Base-by-base conservation (phyloP, 148 eudicot genomes). In the Chenopodium formosanum region DNA sequence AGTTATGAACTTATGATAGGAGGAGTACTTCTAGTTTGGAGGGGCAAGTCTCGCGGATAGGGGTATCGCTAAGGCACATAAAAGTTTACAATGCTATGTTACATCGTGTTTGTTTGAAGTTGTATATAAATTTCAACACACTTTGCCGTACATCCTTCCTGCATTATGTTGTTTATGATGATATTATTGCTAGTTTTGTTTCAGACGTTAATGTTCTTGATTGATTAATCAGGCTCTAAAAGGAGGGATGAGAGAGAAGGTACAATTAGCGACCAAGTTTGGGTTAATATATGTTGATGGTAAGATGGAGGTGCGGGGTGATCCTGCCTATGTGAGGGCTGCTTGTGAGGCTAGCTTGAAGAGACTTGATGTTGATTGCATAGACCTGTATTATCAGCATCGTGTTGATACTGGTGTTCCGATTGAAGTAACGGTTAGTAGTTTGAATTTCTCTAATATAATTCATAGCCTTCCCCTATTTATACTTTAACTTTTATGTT, bases 261-360 rank as follows among this genome's bases (percentile, higher is more conserved):
- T 85, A 32, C 67, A 78, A 76, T 64, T 85, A 50, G 84, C 87
- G 27, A 85, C 82, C 4, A 85, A 85, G 58, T 85, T 85, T 29
- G 87, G 87, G 77, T 48, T 85, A 50, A 31, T 27, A 31, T 64
- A 23, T 22, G 74, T 4, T 12, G 78, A 86, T 74, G 81, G 79
- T 3, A 67, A 80, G 14, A n/a, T 32, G 31, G 67, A 22, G 62
- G 78, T 86, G 48, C 81, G 23, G 14, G 86, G 88, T 22, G 86
- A 86, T 31, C 88, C 88, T 4, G 77, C 70, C 7, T 86, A 86
- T 31, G 86, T 83, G 13, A 83, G 88, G 60, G 86, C 79, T 67
- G 78, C 83, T 22, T 86, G 88, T 73, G 88, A 86, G 78, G 85
- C 77, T 50, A 86, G 88, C 84, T 86, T 86, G 80, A 83, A 86